phyloP scores from a whole-genome alignment of 345 rosid species.

The Syzygium aromaticum region DNA sequence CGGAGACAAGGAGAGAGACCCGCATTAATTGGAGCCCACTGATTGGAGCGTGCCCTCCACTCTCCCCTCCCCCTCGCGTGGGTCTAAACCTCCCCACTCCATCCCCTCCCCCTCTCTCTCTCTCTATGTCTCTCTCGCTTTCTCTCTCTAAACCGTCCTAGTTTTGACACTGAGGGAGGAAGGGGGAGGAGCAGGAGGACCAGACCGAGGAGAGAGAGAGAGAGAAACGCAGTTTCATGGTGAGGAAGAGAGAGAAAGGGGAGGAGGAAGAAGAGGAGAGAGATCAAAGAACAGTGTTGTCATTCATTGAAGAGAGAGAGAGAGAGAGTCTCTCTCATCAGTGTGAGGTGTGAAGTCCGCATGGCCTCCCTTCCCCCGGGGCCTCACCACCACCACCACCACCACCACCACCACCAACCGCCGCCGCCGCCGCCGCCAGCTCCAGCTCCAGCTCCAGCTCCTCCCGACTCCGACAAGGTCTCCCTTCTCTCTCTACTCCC shows the following conservation, averaged over 20 bases:
- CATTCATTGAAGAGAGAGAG: slow-evolving; percentile 1
- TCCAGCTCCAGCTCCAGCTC: slow-evolving; percentile 19
- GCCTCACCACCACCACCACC: slow-evolving; percentile 20
- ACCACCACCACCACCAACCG: background rate
- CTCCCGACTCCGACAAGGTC: slow-evolving; percentile 42
- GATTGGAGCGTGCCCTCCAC: background rate
- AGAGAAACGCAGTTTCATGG: background rate
- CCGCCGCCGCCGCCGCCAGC: slow-evolving; percentile 4
- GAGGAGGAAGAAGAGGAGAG: slow-evolving; percentile 4
- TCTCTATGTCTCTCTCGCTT: background rate
- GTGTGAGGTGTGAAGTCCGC: slow-evolving; percentile 30
- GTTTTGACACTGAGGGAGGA: background rate
- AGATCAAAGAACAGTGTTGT: background rate
- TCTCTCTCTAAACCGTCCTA: background rate
- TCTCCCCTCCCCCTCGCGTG: background rate
- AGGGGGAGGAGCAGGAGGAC: background rate
- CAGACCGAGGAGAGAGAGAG: background rate
- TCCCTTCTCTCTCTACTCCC: background rate
- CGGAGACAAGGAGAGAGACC: background rate
- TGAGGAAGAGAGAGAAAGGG: slow-evolving; percentile 1
- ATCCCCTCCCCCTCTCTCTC: background rate
- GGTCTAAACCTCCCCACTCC: background rate
- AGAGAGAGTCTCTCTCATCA: background rate
- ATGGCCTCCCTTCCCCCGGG: slow-evolving; percentile 45
- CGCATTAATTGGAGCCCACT: background rate